These are phyloP conservation scores for Coccomyxa sp. DNA, from an alignment of 139 green algal species.

Conservation along the genomic window DNA sequence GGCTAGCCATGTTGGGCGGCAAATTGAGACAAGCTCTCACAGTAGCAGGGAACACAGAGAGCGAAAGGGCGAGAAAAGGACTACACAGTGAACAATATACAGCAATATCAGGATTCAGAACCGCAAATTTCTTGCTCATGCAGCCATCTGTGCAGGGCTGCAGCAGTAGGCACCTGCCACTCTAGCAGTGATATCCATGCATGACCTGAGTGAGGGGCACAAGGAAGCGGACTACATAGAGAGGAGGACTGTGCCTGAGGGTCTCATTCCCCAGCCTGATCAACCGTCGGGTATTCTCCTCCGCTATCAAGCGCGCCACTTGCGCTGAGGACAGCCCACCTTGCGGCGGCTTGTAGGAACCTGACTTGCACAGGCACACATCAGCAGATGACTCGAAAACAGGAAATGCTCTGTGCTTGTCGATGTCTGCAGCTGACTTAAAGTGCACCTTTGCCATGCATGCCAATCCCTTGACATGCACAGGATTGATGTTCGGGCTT, in stretches of 20 bases:
- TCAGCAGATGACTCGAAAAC: neutral
- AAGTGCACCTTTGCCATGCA: too few relatives aligned
- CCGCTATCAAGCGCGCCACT: conserved; percentile 14
- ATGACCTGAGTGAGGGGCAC: neutral
- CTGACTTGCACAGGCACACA: neutral
- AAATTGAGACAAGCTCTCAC: too few relatives aligned
- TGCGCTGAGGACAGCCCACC: conserved; percentile 18
- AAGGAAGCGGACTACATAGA: too few relatives aligned
- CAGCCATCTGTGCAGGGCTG: neutral
- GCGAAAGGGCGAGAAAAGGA: too few relatives aligned
- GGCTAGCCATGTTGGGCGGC: too few relatives aligned
- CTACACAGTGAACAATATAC: too few relatives aligned
- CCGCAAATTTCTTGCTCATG: neutral
- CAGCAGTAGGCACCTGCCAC: neutral
- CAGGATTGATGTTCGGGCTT: too few relatives aligned
- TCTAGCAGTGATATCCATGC: neutral
- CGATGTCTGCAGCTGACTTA: too few relatives aligned
- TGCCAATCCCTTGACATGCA: too few relatives aligned
- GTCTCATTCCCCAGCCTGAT: conserved; percentile 11
- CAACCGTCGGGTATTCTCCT: conserved; percentile 29
- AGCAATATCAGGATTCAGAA: neutral
- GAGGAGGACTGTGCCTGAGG: conserved; percentile 1
- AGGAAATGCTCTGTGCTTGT: too few relatives aligned
- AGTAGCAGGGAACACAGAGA: too few relatives aligned
- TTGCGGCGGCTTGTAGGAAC: neutral